These are phyloP conservation scores for Canna indica DNA, from an alignment of 176 grass and related monocot genomes.

Conservation along the genomic window DNA sequence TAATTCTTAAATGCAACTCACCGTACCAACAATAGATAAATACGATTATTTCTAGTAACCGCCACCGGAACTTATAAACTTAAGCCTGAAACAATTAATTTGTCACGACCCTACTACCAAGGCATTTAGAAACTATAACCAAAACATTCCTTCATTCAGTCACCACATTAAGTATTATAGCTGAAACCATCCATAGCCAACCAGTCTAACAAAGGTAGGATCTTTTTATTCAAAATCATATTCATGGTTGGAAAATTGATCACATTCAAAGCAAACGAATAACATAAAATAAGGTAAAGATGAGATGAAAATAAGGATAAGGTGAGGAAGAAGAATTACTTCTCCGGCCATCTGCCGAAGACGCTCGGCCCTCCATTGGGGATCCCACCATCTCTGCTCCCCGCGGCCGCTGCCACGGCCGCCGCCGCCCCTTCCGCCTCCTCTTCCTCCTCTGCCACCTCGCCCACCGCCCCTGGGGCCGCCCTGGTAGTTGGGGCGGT, in stretches of 20 bases:
- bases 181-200: too few species aligned
- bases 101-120: too few species aligned
- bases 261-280: neutral
- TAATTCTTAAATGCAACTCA: neutral
- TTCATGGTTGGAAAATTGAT: neutral
- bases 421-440: conserved; percentile 21
- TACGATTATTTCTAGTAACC: too few species aligned
- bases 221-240: neutral
- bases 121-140: too few species aligned
- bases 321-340: conserved; percentile 22
- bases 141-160: too few species aligned
- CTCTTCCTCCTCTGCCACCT: conserved; percentile 23
- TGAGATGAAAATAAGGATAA: neutral
- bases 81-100: too few species aligned
- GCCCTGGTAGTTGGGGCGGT: conserved; percentile 48
- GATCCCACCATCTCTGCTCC: conserved; percentile 89
- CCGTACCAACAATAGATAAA: too few species aligned
- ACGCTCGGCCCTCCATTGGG: conserved; percentile 72
- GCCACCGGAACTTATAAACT: too few species aligned
- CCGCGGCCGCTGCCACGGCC: conserved; percentile 42
- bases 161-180: too few species aligned
- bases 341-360: conserved; percentile 68
- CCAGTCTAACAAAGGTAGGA: neutral
- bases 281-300: neutral
- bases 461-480: conserved; percentile 47